These are phyloP conservation scores for Schwanniomyces polymorphus DNA, from an alignment of 805 yeast species.

Conservation along the genomic window DNA sequence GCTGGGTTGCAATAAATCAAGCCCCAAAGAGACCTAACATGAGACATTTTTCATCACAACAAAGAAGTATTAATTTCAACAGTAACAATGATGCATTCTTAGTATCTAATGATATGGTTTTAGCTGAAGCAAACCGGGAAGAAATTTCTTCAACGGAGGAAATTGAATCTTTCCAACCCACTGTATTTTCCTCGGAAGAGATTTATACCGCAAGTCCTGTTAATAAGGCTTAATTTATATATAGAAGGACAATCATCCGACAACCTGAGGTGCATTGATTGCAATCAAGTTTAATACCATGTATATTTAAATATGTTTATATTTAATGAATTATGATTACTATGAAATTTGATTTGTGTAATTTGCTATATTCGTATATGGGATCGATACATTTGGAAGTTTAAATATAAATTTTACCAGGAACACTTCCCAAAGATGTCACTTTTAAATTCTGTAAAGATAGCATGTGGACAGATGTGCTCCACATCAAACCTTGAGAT, in stretches of 20 bases:
- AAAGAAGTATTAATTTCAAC: constrained; percentile 35
- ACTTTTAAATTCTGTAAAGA: constrained; percentile 6
- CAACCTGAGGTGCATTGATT: not conserved
- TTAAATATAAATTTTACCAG: no score
- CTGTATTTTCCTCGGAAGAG: constrained; percentile 41
- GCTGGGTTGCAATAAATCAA: constrained; percentile 38
- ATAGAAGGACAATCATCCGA: not conserved
- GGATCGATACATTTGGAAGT: no score
- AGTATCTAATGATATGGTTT: constrained; percentile 35
- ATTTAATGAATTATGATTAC: not conserved
- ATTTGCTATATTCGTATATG: not conserved
- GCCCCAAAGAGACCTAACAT: constrained; percentile 6
- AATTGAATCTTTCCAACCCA: constrained; percentile 35
- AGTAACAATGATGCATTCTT: constrained; percentile 27
- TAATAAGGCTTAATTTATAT: constrained; percentile 17
- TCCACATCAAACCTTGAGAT: constrained; percentile 61
- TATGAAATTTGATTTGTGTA: not conserved
- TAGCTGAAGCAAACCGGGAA: constrained; percentile 11
- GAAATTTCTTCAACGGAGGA: constrained; percentile 10
- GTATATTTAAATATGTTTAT: not conserved
- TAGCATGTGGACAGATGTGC: constrained; percentile 87
- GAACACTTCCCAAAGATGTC: not conserved
- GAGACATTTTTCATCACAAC: constrained; percentile 37
- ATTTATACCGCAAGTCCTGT: constrained; percentile 45
- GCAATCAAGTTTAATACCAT: not conserved